Conservation (phyloP, 768 basidiomycete genomes). For the Phaffia australis region DNA sequence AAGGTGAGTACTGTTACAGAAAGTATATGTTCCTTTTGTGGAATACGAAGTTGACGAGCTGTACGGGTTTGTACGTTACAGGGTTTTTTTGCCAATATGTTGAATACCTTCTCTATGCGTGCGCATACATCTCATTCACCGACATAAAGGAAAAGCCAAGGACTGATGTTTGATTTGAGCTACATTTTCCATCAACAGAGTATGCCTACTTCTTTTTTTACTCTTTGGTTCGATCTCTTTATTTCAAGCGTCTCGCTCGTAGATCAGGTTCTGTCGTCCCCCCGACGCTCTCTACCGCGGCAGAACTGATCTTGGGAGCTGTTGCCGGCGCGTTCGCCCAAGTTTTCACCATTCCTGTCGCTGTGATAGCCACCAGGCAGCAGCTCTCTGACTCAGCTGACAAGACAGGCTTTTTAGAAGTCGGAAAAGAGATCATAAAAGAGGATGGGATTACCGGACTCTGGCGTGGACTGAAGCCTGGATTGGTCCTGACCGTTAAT, state of each 20-base stretch:
- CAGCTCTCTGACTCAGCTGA: constrained; percentile 48
- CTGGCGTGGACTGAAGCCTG: constrained; percentile 82
- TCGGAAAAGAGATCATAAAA: constrained; percentile 73
- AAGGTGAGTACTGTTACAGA: constrained; percentile 33
- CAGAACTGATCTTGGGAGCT: constrained; percentile 77
- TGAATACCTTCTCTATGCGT: constrained; percentile 98
- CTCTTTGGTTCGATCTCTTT: constrained; percentile 72
- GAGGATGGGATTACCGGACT: constrained; percentile 79
- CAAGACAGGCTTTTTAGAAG: constrained; percentile 48
- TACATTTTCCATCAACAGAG: constrained; percentile 46
- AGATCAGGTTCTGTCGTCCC: constrained; percentile 34
- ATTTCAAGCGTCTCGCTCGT: constrained; percentile 58
- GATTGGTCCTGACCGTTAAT: constrained; percentile 89
- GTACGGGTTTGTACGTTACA: neutral
- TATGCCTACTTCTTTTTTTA: constrained; percentile 99
- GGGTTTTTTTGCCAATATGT: constrained; percentile 91
- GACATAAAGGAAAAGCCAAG: neutral
- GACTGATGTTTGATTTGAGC: constrained; percentile 11
- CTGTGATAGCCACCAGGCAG: constrained; percentile 94
- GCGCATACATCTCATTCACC: constrained; percentile 37
- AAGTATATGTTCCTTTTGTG: neutral
- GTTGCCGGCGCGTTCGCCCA: constrained; percentile 88
- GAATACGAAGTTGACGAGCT: neutral
- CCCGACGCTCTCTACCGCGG: constrained; percentile 32
- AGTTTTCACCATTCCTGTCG: constrained; percentile 95